Conservation (phyloP, 306 rosid genomes). For the Ochetophila trinervis region DNA sequence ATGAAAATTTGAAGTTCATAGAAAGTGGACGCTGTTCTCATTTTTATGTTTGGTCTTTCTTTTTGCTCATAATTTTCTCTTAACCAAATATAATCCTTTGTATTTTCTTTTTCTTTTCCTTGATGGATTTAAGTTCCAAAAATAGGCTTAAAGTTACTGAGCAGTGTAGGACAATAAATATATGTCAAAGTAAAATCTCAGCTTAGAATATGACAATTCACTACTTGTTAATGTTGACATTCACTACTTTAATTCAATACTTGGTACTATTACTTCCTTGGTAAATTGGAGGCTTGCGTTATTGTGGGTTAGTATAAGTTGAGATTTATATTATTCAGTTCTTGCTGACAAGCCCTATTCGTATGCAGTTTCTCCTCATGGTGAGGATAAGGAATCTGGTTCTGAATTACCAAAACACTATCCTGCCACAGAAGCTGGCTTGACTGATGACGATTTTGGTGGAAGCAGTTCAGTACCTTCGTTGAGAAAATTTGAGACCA, state of each 20-base stretch:
- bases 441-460: constrained; percentile 15
- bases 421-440: constrained; percentile 18
- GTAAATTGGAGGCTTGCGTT: neutral
- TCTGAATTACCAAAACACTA: constrained; percentile 29
- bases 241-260: neutral
- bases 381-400: constrained; percentile 26
- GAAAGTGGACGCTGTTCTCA: no score
- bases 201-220: neutral
- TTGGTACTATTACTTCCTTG: neutral
- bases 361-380: constrained; percentile 39
- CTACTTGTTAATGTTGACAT: neutral
- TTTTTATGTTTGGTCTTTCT: no score
- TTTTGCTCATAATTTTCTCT: no score
- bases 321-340: constrained; percentile 8
- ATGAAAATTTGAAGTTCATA: no score
- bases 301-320: no score
- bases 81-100: no score
- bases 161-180: neutral
- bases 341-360: constrained; percentile 4
- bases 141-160: neutral
- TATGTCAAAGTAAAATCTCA: neutral
- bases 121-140: no score
- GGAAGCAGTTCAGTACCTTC: constrained; percentile 20
- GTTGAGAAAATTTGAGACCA: constrained; percentile 10
- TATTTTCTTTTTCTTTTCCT: no score